These are phyloP conservation scores for Ogataea nitratoaversa DNA, from an alignment of 805 yeast genomes.

Conservation along the genomic window DNA sequence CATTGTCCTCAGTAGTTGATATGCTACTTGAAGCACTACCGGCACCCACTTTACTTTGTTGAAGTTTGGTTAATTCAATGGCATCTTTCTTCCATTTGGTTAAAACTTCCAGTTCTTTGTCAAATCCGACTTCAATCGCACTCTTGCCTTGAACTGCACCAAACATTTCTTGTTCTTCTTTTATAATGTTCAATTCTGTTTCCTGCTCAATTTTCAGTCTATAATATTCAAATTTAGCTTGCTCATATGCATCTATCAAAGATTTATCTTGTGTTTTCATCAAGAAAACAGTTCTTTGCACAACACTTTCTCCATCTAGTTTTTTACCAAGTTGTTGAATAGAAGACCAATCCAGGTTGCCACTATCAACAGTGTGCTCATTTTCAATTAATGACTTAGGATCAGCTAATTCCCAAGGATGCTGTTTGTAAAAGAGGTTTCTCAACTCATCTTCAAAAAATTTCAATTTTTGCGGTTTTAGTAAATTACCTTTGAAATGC, in stretches of 20 bases:
- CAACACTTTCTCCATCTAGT: conserved; percentile 86
- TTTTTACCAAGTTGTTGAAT: conserved; percentile 70
- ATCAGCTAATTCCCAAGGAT: conserved; percentile 96
- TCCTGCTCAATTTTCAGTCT: conserved; percentile 81
- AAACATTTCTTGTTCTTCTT: conserved; percentile 81
- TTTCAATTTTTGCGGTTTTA: conserved; percentile 48
- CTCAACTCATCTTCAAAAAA: conserved; percentile 80
- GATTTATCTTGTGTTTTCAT: conserved; percentile 34
- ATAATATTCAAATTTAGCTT: conserved; percentile 85
- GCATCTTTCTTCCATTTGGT: conserved; percentile 75
- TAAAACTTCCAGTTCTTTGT: conserved; percentile 65
- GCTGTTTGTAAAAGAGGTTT: conserved; percentile 79
- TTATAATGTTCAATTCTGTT: conserved; percentile 61
- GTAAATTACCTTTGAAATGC: conserved; percentile 39
- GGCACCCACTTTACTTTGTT: conserved; percentile 41
- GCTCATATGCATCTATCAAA: conserved; percentile 70
- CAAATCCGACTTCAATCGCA: conserved; percentile 62
- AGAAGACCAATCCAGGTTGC: conserved; percentile 67
- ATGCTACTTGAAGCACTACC: conserved; percentile 21
- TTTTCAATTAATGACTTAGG: conserved; percentile 83
- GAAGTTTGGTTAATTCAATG: conserved; percentile 52
- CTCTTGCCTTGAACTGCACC: conserved; percentile 71
- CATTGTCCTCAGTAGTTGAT: conserved; percentile 20
- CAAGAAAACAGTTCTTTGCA: conserved; percentile 65
- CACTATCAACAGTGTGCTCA: conserved; percentile 48